phyloP scores from a whole-genome alignment of 345 rosid genomes.

The Pistacia vera region DNA sequence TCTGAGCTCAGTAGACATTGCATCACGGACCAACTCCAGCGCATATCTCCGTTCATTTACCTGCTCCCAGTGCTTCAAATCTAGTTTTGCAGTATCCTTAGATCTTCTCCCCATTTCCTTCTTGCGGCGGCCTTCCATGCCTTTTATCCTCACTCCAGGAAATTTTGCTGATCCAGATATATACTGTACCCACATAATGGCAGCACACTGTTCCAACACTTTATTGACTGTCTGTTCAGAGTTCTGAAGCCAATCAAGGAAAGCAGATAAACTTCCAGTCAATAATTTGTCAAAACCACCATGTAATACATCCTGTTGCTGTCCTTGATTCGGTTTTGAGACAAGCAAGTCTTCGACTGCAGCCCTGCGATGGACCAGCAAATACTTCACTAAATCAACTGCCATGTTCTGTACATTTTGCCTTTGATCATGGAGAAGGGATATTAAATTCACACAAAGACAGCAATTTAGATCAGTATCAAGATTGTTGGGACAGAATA shows the following conservation, averaged over 20 bases:
- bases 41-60: slow-evolving; percentile 95
- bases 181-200: slow-evolving; percentile 93
- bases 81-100: slow-evolving; percentile 77
- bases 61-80: slow-evolving; percentile 93
- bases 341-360: slow-evolving; percentile 89
- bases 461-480: slow-evolving; percentile 96
- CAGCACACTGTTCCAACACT: slow-evolving; percentile 96
- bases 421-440: slow-evolving; percentile 84
- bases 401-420: slow-evolving; percentile 81
- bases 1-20: slow-evolving; percentile 97
- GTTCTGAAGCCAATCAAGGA: slow-evolving; percentile 87
- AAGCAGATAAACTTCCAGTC: slow-evolving; percentile 72
- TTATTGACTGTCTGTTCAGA: slow-evolving; percentile 76
- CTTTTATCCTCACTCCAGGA: slow-evolving; percentile 94
- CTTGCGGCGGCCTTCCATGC: slow-evolving; percentile 90
- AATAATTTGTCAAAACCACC: slow-evolving; percentile 95
- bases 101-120: slow-evolving; percentile 93
- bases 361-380: slow-evolving; percentile 89
- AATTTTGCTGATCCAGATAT: slow-evolving; percentile 94
- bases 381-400: slow-evolving; percentile 77
- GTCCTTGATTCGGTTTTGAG: slow-evolving; percentile 89
- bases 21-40: slow-evolving; percentile 88
- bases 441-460: slow-evolving; percentile 81
- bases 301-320: slow-evolving; percentile 74
- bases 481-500: slow-evolving; percentile 94